Conservation (phyloP, 306 rosid species). For the Vachellia pachyceras region DNA sequence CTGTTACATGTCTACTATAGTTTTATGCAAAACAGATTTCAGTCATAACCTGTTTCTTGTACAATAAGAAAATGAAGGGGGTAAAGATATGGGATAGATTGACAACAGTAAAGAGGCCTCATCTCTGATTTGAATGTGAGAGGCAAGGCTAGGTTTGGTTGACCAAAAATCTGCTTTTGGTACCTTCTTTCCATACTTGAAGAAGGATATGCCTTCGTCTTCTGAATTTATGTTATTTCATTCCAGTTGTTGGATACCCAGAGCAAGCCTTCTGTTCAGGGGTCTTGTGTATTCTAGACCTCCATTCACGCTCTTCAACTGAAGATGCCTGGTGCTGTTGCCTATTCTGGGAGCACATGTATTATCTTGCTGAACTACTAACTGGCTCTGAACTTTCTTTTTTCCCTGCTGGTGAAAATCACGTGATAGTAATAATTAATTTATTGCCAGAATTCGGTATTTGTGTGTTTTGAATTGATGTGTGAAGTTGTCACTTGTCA, state of each 20-base stretch:
- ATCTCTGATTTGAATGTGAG: conserved; percentile 51
- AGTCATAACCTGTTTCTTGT: conserved; percentile 31
- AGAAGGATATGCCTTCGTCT: conserved; percentile 52
- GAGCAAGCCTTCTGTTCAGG: conserved; percentile 65
- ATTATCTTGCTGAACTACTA: conserved; percentile 59
- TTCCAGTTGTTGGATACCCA: conserved; percentile 64
- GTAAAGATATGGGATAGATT: conserved; percentile 65
- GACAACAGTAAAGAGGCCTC: conserved; percentile 69
- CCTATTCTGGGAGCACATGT: conserved; percentile 61
- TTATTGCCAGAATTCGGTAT: not conserved
- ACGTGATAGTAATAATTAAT: conserved; percentile 36
- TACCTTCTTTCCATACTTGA: conserved; percentile 59
- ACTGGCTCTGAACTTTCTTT: conserved; percentile 75
- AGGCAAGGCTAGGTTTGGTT: conserved; percentile 51
- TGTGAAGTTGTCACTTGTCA: conserved; percentile 31
- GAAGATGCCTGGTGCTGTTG: conserved; percentile 65
- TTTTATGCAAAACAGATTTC: conserved; percentile 26
- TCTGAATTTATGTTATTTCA: conserved; percentile 65
- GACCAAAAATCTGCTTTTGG: conserved; percentile 47
- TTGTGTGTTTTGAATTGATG: conserved; percentile 14
- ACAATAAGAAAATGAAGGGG: conserved; percentile 52
- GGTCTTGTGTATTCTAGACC: conserved; percentile 52
- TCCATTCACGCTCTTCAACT: conserved; percentile 64
- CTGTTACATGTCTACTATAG: conserved; percentile 30
- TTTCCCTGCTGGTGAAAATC: conserved; percentile 64